Conservation (phyloP, 345 rosid species). For the Abelmoschus esculentus region DNA sequence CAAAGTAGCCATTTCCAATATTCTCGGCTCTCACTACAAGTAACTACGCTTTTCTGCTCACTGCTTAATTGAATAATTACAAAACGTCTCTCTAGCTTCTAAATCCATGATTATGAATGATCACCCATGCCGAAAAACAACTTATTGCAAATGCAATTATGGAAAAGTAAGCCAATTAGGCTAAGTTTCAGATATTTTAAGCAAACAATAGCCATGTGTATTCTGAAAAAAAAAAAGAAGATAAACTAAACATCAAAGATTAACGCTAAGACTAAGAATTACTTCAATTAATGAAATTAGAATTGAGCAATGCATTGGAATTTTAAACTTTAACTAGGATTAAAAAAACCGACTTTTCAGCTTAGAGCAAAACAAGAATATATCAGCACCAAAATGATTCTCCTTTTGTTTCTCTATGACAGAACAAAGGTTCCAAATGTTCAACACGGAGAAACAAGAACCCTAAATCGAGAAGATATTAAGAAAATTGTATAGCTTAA, state of each 20-base stretch:
- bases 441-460: neutral
- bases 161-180: neutral
- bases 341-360: neutral
- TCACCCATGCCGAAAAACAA: neutral
- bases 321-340: neutral
- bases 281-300: neutral
- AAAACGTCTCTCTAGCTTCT: neutral
- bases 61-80: neutral
- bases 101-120: neutral
- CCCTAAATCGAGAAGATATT: constrained; percentile 5
- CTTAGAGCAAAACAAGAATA: neutral
- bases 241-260: neutral
- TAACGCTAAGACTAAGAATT: too few species aligned
- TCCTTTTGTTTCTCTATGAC: neutral
- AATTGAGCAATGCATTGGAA: neutral
- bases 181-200: neutral
- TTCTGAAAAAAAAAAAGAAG: neutral
- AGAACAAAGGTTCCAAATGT: neutral
- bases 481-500: neutral
- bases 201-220: neutral
- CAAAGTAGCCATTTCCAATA: neutral
- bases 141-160: neutral
- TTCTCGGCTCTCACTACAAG: neutral
- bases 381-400: neutral
- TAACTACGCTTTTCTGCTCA: neutral